These are phyloP conservation scores for Schwanniomyces polymorphus DNA, from an alignment of 805 yeast species.

Conservation along the genomic window DNA sequence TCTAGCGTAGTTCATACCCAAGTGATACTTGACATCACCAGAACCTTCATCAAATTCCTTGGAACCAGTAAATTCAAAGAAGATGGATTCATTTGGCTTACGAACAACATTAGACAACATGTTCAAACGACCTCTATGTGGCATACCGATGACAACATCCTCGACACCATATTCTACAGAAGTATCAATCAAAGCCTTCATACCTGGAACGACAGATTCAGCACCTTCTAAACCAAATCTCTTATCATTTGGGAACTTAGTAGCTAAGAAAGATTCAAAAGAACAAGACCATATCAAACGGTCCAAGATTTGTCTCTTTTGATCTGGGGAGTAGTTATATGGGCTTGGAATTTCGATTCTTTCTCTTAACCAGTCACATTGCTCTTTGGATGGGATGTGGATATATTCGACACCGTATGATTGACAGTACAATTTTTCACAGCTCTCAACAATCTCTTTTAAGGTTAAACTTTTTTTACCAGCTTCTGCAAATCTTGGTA, in stretches of 20 bases:
- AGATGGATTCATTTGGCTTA: conserved; percentile 97
- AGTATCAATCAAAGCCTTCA: conserved; percentile 92
- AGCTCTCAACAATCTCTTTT: conserved; percentile 71
- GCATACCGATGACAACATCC: conserved; percentile 98
- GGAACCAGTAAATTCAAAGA: conserved; percentile 93
- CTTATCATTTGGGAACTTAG: conserved; percentile 97
- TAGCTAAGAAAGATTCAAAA: conserved; percentile 87
- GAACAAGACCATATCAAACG: conserved; percentile 95
- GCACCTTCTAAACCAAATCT: conserved; percentile 99
- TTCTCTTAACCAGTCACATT: conserved; percentile 98
- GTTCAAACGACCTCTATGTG: conserved; percentile 98
- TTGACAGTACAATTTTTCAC: conserved; percentile 85
- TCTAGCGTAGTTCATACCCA: conserved; percentile 98
- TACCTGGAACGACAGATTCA: conserved; percentile 94
- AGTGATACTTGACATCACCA: conserved; percentile 98
- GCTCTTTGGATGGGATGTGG: conserved; percentile 92
- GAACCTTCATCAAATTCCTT: conserved; percentile 92
- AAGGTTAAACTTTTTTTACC: conserved; percentile 68
- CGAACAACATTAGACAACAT: conserved; percentile 97
- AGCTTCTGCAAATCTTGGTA: conserved; percentile 80
- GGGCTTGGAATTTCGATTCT: conserved; percentile 92
- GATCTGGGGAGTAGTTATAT: conserved; percentile 77
- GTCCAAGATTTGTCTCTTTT: conserved; percentile 94
- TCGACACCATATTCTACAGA: conserved; percentile 91
- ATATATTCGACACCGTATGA: conserved; percentile 92